Base-by-base conservation (phyloP, 371 early-diverging fungal genomes). In the Mucor plumbeus region DNA sequence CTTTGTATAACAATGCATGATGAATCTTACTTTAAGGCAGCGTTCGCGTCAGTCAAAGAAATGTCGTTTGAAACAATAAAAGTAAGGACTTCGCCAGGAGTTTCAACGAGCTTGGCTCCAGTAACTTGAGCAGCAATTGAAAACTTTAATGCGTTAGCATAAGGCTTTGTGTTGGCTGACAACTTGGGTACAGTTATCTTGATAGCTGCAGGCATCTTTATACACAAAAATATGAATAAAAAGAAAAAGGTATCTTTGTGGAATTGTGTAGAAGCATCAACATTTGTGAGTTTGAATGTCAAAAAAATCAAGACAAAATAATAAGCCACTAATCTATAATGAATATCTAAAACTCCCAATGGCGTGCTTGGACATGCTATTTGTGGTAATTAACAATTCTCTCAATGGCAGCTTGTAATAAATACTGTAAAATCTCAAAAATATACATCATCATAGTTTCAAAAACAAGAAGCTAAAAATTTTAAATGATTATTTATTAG, bases 31-130 rank as follows among this genome's bases (percentile, higher is more conserved):
- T 73, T 78, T 61, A 77, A 75, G 55, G 74, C 77, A 38, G 73
- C 79, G 59, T 81, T 81, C 59, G 79, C 72, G 70, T 81, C 82
- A 17, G 63, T 69, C 63, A 81, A 65, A 47, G 65, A 31, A 31
- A 69, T 33, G 26, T 69, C 67, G 48, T 58, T 62, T 34, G 62
- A 64, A 15, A 70, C 56, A 39, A 68, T 35, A 26, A 79, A 65
- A 44, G 70, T 40, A 17, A 81, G 74, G 4, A 55, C 67, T 43
- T 79, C 77, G 19, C 79, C 79, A 17, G 73, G 41, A 15, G 61
- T 47, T 21, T 72, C 70, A 21, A 68, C 65, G 10, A 79, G 47
- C 56, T 77, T 77, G 40, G 69, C 60, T 31, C 73, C 74, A 34
- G 69, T 77, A 6, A 79, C 71, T 47, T 70, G 40, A 19, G 77